Evolutionary conservation across 305 asterid species (phyloP).

Genomic region (Caryopteris hybrid): DNA sequence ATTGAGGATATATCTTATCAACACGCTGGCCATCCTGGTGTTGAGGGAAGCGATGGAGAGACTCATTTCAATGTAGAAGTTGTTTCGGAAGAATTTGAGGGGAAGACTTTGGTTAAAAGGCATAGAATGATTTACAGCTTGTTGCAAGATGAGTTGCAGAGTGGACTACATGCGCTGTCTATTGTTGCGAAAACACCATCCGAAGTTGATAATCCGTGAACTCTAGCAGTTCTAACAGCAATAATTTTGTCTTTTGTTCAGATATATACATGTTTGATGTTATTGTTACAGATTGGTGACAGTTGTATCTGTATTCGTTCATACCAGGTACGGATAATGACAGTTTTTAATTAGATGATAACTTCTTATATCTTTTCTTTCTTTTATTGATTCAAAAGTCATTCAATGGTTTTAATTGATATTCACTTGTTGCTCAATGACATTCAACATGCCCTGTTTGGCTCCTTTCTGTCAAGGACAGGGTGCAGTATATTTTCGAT

Average conservation of each 20-base stretch:
- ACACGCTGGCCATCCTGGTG: slow-evolving; percentile 75
- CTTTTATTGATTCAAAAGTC: not conserved
- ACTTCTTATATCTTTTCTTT: not conserved
- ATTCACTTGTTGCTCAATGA: slow-evolving; percentile 1
- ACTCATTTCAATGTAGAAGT: slow-evolving; percentile 66
- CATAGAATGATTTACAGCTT: slow-evolving; percentile 58
- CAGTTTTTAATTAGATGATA: slow-evolving; percentile 6
- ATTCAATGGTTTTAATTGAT: not conserved
- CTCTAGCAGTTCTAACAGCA: not conserved
- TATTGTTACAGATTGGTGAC: not conserved
- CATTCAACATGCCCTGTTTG: not conserved
- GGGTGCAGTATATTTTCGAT: not conserved
- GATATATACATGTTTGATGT: not conserved
- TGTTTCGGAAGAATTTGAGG: slow-evolving; percentile 62
- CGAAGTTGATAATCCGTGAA: slow-evolving; percentile 40
- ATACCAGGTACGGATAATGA: not conserved
- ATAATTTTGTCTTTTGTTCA: too few relatives aligned
- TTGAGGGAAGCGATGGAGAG: slow-evolving; percentile 61
- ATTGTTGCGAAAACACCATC: slow-evolving; percentile 73
- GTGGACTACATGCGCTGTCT: slow-evolving; percentile 67
- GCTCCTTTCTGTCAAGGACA: not conserved
- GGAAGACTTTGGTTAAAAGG: slow-evolving; percentile 77
- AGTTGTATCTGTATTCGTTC: slow-evolving; percentile 1
- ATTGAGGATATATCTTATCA: slow-evolving; percentile 69
- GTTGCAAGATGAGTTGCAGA: slow-evolving; percentile 74